These are phyloP conservation scores for Chlorella variabilis DNA, from an alignment of 163 green algal species.

Conservation along the genomic window DNA sequence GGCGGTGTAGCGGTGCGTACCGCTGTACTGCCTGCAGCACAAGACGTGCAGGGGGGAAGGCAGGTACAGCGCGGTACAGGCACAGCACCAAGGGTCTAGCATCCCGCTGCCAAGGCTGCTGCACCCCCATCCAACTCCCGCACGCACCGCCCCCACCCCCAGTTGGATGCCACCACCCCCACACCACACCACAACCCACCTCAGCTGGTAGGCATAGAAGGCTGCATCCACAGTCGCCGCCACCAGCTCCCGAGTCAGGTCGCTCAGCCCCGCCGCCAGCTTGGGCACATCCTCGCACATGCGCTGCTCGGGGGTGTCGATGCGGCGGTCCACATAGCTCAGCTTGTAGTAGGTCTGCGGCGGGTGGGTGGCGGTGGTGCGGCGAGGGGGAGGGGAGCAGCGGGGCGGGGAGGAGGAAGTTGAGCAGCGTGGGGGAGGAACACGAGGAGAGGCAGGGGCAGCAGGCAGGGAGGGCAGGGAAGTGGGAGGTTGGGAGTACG, in stretches of 20 bases:
- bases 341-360: constrained; percentile 81
- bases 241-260: constrained; percentile 66
- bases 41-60: background rate
- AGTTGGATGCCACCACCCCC: no score
- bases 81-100: no score
- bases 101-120: no score
- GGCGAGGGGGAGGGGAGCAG: no score
- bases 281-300: constrained; percentile 84
- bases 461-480: background rate
- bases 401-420: no score
- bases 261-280: constrained; percentile 62
- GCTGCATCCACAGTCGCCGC: constrained; percentile 63
- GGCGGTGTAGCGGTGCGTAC: constrained; percentile 72
- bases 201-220: constrained; percentile 75
- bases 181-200: background rate
- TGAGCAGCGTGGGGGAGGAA: no score
- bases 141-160: no score
- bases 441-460: no score
- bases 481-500: no score
- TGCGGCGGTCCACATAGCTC: constrained; percentile 75
- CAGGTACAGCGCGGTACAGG: background rate
- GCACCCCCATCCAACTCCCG: no score
- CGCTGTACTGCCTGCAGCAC: constrained; percentile 55
- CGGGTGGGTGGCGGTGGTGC: no score
- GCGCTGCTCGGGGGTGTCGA: constrained; percentile 74